Percentiles rank a stretch among this genome's conserved stretches.
These are phyloP conservation scores for Logfia minima DNA, from an alignment of 129 eudicot genomes.

Conservation along the genomic window DNA sequence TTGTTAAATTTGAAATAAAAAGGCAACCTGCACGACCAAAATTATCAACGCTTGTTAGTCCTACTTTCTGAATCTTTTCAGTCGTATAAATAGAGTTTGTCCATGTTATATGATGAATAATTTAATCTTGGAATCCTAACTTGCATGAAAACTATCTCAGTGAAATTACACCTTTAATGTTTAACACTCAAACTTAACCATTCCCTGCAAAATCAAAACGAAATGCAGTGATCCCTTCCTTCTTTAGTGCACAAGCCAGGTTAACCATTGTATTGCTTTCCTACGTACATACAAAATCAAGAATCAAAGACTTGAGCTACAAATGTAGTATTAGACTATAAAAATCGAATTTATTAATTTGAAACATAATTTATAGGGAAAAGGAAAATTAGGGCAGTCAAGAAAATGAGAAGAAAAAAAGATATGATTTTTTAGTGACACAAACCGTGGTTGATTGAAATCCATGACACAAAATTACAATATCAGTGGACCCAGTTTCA, in stretches of 20 bases:
- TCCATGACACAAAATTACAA: constrained; percentile 79
- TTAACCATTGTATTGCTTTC: constrained; percentile 39
- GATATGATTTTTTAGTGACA: too few species aligned
- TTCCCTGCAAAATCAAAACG: constrained; percentile 88
- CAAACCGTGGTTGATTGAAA: constrained; percentile 63
- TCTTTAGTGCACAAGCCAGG: constrained; percentile 52
- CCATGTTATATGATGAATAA: not conserved
- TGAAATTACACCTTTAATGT: not conserved
- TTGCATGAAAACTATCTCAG: not conserved
- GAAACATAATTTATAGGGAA: too few species aligned
- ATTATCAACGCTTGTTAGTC: too few species aligned
- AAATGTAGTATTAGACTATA: too few species aligned
- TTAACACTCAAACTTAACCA: constrained; percentile 45
- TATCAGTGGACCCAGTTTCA: constrained; percentile 62
- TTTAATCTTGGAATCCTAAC: not conserved
- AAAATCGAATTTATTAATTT: too few species aligned
- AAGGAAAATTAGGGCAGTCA: too few species aligned
- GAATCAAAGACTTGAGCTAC: too few species aligned
- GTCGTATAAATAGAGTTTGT: too few species aligned
- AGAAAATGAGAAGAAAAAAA: not conserved
- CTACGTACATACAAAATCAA: constrained; percentile 32
- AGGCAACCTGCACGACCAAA: too few species aligned
- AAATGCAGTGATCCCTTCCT: constrained; percentile 69
- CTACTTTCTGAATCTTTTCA: too few species aligned
- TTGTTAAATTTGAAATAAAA: too few species aligned